A percentile compares a stretch with the other conserved stretches of the same genome.
Conservation (phyloP, 1,284 basidiomycete genomes). For the Polyporus tsugae region DNA sequence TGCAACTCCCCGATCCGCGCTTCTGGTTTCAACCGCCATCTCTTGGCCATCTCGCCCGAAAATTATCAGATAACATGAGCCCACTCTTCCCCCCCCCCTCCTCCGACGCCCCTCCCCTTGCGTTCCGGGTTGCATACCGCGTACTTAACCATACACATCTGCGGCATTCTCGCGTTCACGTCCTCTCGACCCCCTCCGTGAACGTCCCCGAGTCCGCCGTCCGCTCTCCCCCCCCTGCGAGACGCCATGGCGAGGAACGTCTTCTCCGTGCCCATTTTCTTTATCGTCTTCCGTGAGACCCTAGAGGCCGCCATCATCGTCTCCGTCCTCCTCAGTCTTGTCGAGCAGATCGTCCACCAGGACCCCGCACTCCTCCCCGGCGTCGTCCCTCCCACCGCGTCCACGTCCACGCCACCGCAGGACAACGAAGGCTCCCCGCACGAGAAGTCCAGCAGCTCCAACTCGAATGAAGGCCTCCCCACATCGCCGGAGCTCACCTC, state of each 20-base stretch:
- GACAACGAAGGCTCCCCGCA: slow-evolving; percentile 32
- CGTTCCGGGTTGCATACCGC: slow-evolving; percentile 4
- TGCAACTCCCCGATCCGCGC: background rate
- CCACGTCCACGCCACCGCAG: slow-evolving; percentile 22
- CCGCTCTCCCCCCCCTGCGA: slow-evolving; percentile 6
- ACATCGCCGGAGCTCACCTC: slow-evolving; percentile 34
- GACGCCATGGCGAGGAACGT: slow-evolving; percentile 64
- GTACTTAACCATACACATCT: slow-evolving; percentile 25
- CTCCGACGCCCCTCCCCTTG: background rate
- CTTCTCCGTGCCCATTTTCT: slow-evolving; percentile 86
- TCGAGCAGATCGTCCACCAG: slow-evolving; percentile 77
- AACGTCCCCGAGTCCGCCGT: slow-evolving; percentile 26
- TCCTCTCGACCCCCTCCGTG: slow-evolving; percentile 27
- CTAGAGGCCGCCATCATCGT: slow-evolving; percentile 91
- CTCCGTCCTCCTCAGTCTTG: slow-evolving; percentile 86
- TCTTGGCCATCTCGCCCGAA: slow-evolving; percentile 9
- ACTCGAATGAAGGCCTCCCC: slow-evolving; percentile 24
- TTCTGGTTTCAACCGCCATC: background rate
- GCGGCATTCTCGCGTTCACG: slow-evolving; percentile 21
- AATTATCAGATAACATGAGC: slow-evolving; percentile 31
- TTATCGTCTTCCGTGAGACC: slow-evolving; percentile 91
- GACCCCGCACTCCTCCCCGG: slow-evolving; percentile 41
- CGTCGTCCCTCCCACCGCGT: slow-evolving; percentile 28
- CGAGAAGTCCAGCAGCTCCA: slow-evolving; percentile 36
- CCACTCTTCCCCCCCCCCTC: background rate